Conservation (phyloP, 148 eudicot genomes). For the Drosera capensis region DNA sequence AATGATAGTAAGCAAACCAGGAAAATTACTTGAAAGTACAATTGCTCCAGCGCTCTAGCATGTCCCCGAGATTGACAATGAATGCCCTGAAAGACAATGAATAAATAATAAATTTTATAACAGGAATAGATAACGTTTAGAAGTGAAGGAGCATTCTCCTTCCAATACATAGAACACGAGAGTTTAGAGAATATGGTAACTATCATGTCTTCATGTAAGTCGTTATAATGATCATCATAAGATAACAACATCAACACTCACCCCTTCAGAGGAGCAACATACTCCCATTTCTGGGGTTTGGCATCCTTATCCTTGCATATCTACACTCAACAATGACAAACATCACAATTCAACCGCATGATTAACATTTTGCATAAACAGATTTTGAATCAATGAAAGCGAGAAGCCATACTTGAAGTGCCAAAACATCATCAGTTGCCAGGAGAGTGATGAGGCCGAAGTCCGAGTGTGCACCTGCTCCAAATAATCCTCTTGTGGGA, state of each 20-base stretch:
- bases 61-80: constrained; percentile 86
- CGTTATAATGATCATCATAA: not conserved
- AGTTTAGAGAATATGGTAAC: too few relatives aligned
- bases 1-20: not conserved
- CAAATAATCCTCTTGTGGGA: constrained; percentile 62
- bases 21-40: constrained; percentile 65
- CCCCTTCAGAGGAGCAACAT: constrained; percentile 81
- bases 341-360: constrained; percentile 3
- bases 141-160: too few relatives aligned
- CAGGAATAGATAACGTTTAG: not conserved
- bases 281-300: constrained; percentile 75
- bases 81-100: constrained; percentile 45
- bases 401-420: constrained; percentile 64
- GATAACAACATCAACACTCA: constrained; percentile 10
- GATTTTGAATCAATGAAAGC: constrained; percentile 4
- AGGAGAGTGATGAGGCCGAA: constrained; percentile 77
- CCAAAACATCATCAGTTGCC: constrained; percentile 74
- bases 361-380: constrained; percentile 4
- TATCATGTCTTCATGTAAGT: not conserved
- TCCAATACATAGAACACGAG: too few relatives aligned
- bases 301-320: constrained; percentile 92
- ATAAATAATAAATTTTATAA: not conserved
- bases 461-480: constrained; percentile 97
- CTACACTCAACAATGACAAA: constrained; percentile 19
- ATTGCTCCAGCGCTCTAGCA: constrained; percentile 99